A percentile compares a stretch with the other conserved stretches of the same genome.
phyloP scores from a whole-genome alignment of 345 rosid species.

The Xanthoceras sorbifolium region DNA sequence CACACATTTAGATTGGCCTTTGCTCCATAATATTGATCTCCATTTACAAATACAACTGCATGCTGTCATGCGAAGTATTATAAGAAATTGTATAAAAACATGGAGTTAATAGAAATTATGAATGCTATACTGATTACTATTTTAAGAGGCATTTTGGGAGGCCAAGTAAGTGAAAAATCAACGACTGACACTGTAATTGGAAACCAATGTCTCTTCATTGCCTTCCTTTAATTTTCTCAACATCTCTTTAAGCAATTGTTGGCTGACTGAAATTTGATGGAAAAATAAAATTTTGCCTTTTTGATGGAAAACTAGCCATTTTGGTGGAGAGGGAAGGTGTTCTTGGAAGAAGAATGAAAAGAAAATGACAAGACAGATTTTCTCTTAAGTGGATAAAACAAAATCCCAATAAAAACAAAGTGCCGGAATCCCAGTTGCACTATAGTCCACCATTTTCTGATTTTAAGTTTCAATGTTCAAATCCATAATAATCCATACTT shows the following conservation, averaged over 20 bases:
- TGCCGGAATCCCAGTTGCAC: not conserved
- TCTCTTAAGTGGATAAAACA: conserved; percentile 1
- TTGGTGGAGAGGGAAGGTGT: too few relatives aligned
- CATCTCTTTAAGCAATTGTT: not conserved
- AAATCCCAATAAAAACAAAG: not conserved
- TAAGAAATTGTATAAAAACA: not conserved
- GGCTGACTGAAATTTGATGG: not conserved
- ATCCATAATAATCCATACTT: conserved; percentile 3
- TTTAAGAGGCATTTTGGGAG: not conserved
- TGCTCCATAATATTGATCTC: conserved; percentile 91
- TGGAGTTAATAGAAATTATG: not conserved
- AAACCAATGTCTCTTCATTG: not conserved
- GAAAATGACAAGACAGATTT: conserved; percentile 2
- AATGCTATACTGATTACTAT: not conserved
- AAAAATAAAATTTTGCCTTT: conserved; percentile 4
- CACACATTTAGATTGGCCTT: conserved; percentile 93
- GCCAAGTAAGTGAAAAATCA: not conserved
- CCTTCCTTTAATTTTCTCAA: not conserved
- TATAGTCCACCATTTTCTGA: conserved; percentile 22
- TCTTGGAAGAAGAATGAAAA: conserved; percentile 10
- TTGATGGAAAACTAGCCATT: conserved; percentile 1
- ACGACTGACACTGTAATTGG: not conserved
- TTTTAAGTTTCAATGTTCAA: conserved; percentile 31
- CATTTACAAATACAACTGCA: conserved; percentile 91
- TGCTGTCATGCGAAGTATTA: conserved; percentile 49